Base-by-base conservation (phyloP, 1,284 basidiomycete genomes). In the Boletus mariae region DNA sequence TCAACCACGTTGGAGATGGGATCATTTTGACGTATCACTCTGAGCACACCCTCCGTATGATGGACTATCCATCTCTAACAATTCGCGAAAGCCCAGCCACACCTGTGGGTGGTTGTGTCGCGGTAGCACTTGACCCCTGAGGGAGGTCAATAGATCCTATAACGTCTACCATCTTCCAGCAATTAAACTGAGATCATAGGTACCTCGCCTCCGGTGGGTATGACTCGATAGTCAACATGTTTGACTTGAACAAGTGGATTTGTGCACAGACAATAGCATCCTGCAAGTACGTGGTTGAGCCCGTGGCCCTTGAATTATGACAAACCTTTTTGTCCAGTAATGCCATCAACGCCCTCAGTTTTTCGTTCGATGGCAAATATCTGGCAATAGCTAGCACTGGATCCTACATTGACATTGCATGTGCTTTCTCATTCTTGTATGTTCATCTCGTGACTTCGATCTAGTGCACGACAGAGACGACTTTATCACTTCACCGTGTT, bases 341-440 rank as follows among this genome's bases (percentile, higher is more conserved):
- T 60, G 76, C 80, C 26, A 84, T 90, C 59, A 87, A 80, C 53
- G 76, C 79, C n/a, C 67, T 91, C n/a, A 87, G 85, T 63, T 91
- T 90, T 73, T 90, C 87, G 5, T 77, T 84, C 57, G 88, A 90
- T 58, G 88, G 88, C 35, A 88, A 91, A 72, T 90, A 85, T 62
- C 67, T 90, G 29, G 88, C 88, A 8, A 83, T 90, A 47, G 84
- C 86, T 4, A 87, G 75, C 55, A 74, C 79, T 6, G 87, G 85
- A n/a, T 71, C 72, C n/a, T 89, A 88, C 58, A 84, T 91, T 53
- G 87, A 90, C 56, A 87, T 91, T 46, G 88, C 90, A 58, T 54
- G 78, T 15, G 26, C 28, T 28, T 64, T 44, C 15, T 35, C 43
- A 2, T 45, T 37, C 25, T 51, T 1, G 17, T 8, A 2, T 28